Base-by-base conservation (phyloP, 2,329 filamentous ascomycete genomes). In the Botryotinia calthae region DNA sequence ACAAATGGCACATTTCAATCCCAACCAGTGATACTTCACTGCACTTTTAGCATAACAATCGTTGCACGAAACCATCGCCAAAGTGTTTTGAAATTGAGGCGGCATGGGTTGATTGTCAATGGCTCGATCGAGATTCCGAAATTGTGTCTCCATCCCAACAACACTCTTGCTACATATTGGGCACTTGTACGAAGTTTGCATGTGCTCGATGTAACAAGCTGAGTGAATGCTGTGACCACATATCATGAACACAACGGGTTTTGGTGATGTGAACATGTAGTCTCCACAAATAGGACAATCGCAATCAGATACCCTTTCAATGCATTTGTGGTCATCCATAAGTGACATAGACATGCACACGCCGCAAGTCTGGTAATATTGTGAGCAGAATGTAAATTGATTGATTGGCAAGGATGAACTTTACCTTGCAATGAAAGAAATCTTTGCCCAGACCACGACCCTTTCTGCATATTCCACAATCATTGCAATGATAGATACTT, bases 261-360 rank as follows among this genome's bases (percentile, higher is more conserved):
- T 90, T 4, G 93, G 92, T 14, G 95, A 97, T 2, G 93, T 97
- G 82, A 98, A 98, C 86, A 99, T 93, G 81, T 97, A 97, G 74
- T 98, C 95, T 76, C 95, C 92, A 82, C 96, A 99, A 72, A 99
- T 97, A 7, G 96, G 96, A 81, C 96, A 99, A 80, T 98, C 92
- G 80, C 94, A 97, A 80, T 99, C 95, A 46, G 94, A 97, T 14
- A 94, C 95, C 66, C 94, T 89, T 82, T 98, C 96, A 77, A 98
- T 95, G 80, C 96, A 99, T 77, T 93, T 94, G 84, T 99, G 96
- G 10, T 92, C 92, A 59, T 88, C 89, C 79, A 93, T 91, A 73
- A 94, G 93, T 4, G 91, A 90, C 76, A 98, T 97, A 12, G 93
- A 92, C 79, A 98, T 96, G 83, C 96, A 99, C 40, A 97, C 94